Percentiles rank a stretch among this genome's conserved stretches.
Evolutionary conservation across 2,329 filamentous ascomycete genomes (phyloP).

Genomic region (Penicillium sp.): DNA sequence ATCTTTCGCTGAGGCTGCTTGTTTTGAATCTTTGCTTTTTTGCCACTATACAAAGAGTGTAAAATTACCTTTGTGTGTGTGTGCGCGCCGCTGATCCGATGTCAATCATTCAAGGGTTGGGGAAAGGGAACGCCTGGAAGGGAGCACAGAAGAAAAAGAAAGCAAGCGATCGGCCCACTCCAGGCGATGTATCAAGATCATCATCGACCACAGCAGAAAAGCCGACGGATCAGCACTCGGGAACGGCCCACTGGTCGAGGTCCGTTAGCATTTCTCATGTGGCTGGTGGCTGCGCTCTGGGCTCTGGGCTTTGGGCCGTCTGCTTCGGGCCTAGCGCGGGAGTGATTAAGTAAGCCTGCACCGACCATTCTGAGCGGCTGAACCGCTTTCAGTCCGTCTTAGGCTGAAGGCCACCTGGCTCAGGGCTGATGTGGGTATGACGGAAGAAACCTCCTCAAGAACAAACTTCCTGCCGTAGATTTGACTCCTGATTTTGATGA

Average conservation of each 20-base stretch:
- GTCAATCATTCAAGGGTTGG: neutral
- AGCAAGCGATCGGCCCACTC: constrained; percentile 27
- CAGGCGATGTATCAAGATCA: constrained; percentile 35
- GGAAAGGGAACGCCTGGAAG: constrained; percentile 1
- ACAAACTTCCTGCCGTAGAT: neutral
- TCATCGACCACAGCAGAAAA: constrained; percentile 28
- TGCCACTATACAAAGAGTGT: neutral
- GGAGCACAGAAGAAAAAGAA: constrained; percentile 9
- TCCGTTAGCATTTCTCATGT: constrained; percentile 26
- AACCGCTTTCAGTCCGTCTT: neutral
- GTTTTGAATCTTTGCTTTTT: neutral
- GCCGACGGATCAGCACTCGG: constrained; percentile 32
- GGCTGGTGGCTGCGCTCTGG: constrained; percentile 21
- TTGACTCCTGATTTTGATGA: neutral
- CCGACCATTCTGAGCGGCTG: constrained; percentile 17
- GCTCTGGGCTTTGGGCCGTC: constrained; percentile 9
- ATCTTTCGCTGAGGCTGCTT: neutral
- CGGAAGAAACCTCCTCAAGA: constrained; percentile 18
- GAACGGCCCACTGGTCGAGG: constrained; percentile 28
- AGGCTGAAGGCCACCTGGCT: neutral
- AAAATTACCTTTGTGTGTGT: constrained; percentile 2
- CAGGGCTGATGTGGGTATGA: constrained; percentile 23
- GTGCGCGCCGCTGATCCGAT: neutral
- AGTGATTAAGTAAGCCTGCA: constrained; percentile 22
- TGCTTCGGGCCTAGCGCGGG: constrained; percentile 14